Base-by-base conservation (phyloP, 768 basidiomycete genomes). In the Hypholoma fasciculare region DNA sequence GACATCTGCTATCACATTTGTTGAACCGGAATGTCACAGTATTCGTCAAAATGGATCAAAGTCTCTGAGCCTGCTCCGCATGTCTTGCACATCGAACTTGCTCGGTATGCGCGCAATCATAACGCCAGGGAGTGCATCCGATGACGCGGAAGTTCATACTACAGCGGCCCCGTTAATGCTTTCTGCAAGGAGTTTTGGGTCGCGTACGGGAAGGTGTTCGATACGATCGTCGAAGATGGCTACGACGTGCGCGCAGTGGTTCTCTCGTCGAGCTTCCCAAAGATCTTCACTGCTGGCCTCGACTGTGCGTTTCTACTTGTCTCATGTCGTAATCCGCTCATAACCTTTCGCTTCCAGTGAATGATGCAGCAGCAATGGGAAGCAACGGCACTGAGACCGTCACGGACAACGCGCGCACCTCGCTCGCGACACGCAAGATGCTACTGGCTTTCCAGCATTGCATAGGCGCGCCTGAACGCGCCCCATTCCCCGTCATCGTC, bases 281-380 rank as follows among this genome's bases (percentile, higher is more conserved):
- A 89, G 68, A 70, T 85, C 4, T 96, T 94, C 69, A 89, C 89
- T 0, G 94, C 92, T 1, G 94, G 95, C 0, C 71, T 96, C 6
- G 94, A 96, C 68, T 68, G 94, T 92, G 61, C 30, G 78, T 70
- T 34, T 2, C 6, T 14, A 64, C 19, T 4, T 38, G n/a, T 20
- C 7, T 30, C 6, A 27, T 47, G 3, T 7, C 7, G 26, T 2
- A 44, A 16, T 1, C 26, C 5, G 7, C 38, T 36, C 43, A n/a
- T 30, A 43, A 26, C 42, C 27, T 39, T 13, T n/a, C 13, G 43
- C 34, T 19, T 26, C 2, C 7, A 79, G 73, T 80, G 30, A 60
- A 62, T 16, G 71, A 75, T 17, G 74, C 72, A 4, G 51, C 65
- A 2, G 60, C 60, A 2, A 61, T 76, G 1, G 69, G 68, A 1